Conservation (phyloP, 129 eudicot genomes). For the Artemisia tridentata region DNA sequence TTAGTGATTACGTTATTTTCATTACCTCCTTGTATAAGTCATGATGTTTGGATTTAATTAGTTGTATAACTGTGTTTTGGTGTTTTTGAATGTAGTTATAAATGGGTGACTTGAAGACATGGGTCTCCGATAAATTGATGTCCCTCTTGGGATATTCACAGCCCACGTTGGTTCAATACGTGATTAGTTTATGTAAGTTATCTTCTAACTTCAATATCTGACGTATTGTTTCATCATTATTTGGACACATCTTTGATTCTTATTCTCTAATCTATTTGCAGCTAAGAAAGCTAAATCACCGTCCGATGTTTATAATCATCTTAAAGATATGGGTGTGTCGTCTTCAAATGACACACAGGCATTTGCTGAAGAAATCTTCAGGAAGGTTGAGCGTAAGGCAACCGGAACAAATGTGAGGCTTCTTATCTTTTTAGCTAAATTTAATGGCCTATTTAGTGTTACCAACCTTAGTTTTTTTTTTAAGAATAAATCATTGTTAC, state of each 20-base stretch:
- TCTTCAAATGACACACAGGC: constrained; percentile 48
- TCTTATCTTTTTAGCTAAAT: background rate
- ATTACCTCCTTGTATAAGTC: background rate
- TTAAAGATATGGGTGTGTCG: constrained; percentile 59
- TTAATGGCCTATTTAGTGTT: background rate
- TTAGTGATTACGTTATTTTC: background rate
- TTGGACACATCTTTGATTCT: background rate
- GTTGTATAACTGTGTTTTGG: constrained; percentile 4
- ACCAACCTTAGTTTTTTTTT: background rate
- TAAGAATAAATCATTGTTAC: background rate
- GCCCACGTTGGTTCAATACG: constrained; percentile 74
- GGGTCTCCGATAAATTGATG: constrained; percentile 90
- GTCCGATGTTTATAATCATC: constrained; percentile 47
- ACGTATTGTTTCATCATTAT: background rate
- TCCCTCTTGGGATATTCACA: constrained; percentile 84
- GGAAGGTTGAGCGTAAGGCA: constrained; percentile 53
- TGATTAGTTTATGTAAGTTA: constrained; percentile 69
- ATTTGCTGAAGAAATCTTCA: constrained; percentile 72
- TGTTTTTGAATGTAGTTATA: constrained; percentile 32
- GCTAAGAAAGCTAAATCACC: constrained; percentile 89
- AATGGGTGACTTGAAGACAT: constrained; percentile 77
- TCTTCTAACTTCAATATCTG: background rate
- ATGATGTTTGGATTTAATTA: constrained; percentile 1
- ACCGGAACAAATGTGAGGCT: constrained; percentile 63
- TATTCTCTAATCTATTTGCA: constrained; percentile 31